phyloP scores from a whole-genome alignment of 805 yeast genomes.

The Pichia exigua region DNA sequence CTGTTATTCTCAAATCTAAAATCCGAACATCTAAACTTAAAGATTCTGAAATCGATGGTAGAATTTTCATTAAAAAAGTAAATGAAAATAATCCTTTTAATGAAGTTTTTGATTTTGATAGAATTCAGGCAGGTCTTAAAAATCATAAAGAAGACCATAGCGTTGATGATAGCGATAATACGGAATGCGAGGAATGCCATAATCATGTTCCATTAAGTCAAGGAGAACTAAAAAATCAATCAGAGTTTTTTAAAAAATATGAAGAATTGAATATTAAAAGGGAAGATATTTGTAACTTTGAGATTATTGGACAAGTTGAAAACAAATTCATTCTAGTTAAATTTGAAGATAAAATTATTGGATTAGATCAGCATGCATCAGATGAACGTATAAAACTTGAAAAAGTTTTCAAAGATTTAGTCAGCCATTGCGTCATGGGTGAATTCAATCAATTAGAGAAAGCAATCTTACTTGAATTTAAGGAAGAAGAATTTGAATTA shows the following conservation, averaged over 20 bases:
- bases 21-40: slow-evolving; percentile 2
- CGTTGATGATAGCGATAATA: neutral
- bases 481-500: slow-evolving; percentile 27
- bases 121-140: neutral
- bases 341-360: slow-evolving; percentile 17
- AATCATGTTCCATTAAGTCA: slow-evolving; percentile 1
- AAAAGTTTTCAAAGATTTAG: slow-evolving; percentile 31
- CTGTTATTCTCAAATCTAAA: slow-evolving; percentile 2
- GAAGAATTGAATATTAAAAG: slow-evolving; percentile 4
- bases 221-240: neutral
- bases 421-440: slow-evolving; percentile 12
- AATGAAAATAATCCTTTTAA: neutral
- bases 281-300: slow-evolving; percentile 16
- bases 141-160: neutral
- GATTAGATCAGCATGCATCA: slow-evolving; percentile 79
- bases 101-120: neutral
- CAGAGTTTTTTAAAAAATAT: slow-evolving; percentile 3
- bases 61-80: neutral
- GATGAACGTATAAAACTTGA: slow-evolving; percentile 72
- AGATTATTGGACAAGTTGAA: slow-evolving; percentile 52
- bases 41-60: neutral
- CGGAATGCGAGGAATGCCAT: neutral
- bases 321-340: slow-evolving; percentile 52
- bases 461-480: slow-evolving; percentile 18
- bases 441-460: slow-evolving; percentile 3